phyloP scores from a whole-genome alignment of 2,329 filamentous ascomycete species.

The Coniochaeta sp. region DNA sequence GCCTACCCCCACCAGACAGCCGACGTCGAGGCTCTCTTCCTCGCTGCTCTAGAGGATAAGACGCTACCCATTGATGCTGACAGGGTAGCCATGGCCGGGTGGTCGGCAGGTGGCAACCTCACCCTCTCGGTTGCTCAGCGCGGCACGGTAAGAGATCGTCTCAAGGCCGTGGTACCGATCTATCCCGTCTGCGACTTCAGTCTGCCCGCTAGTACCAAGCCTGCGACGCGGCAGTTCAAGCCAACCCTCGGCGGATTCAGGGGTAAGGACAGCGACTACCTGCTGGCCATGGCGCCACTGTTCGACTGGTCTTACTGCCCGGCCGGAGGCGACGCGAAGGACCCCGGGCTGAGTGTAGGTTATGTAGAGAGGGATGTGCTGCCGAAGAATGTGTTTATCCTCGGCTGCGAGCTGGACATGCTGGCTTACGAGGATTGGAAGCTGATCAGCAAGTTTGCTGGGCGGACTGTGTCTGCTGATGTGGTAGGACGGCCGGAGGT shows the following conservation, averaged over 20 bases:
- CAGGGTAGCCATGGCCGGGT: slow-evolving; percentile 36
- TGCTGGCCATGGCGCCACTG: slow-evolving; percentile 18
- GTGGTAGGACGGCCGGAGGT: slow-evolving; percentile 20
- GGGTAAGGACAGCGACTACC: slow-evolving; percentile 15
- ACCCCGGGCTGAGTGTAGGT: slow-evolving; percentile 34
- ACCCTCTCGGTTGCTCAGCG: slow-evolving; percentile 32
- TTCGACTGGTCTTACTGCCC: slow-evolving; percentile 36
- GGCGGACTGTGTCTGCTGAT: slow-evolving; percentile 20
- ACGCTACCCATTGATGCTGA: slow-evolving; percentile 36
- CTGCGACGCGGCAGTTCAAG: slow-evolving; percentile 27
- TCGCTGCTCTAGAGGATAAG: slow-evolving; percentile 32
- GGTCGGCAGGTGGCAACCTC: slow-evolving; percentile 45
- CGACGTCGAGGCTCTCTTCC: slow-evolving; percentile 37
- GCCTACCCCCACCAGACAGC: slow-evolving; percentile 36
- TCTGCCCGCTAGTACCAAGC: slow-evolving; percentile 20
- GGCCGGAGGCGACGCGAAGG: slow-evolving; percentile 21
- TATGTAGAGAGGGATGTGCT: slow-evolving; percentile 24
- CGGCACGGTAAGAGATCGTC: slow-evolving; percentile 19
- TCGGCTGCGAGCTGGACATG: slow-evolving; percentile 39
- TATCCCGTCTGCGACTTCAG: slow-evolving; percentile 38
- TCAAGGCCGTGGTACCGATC: slow-evolving; percentile 30
- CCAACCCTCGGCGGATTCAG: slow-evolving; percentile 21
- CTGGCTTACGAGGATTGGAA: slow-evolving; percentile 33
- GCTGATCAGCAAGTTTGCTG: slow-evolving; percentile 27
- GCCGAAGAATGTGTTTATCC: slow-evolving; percentile 33